A percentile compares a stretch with the other conserved stretches of the same genome.
These are phyloP conservation scores for Ophiosphaerella herpotricha DNA, from an alignment of 2,329 filamentous ascomycete genomes.

Conservation along the genomic window DNA sequence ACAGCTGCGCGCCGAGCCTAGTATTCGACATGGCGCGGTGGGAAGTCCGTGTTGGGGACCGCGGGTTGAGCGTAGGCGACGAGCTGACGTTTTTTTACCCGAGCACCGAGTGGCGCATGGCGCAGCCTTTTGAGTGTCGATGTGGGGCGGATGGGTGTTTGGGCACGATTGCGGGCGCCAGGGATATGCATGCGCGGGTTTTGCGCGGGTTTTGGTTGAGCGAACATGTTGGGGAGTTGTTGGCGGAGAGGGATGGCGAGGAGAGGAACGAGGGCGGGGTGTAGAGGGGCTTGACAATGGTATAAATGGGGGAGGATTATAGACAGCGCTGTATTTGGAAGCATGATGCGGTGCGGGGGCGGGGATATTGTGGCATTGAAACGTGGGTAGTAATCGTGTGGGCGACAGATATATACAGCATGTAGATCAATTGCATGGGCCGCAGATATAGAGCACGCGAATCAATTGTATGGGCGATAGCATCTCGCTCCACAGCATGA, in stretches of 20 bases:
- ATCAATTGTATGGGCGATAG: no score
- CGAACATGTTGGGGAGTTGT: slow-evolving; percentile 37
- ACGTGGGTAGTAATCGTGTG: no score
- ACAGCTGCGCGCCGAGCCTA: slow-evolving; percentile 58
- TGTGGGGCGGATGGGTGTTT: slow-evolving; percentile 64
- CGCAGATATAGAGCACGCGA: no score
- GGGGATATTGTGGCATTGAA: no score
- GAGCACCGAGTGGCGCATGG: slow-evolving; percentile 75
- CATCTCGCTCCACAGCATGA: not conserved
- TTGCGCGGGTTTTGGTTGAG: slow-evolving; percentile 59
- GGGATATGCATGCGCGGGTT: slow-evolving; percentile 59
- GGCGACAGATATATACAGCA: no score
- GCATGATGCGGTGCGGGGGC: no score
- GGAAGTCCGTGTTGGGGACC: slow-evolving; percentile 59
- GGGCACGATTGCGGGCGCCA: slow-evolving; percentile 67
- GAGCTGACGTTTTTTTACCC: slow-evolving; percentile 70
- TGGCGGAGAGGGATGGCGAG: slow-evolving; percentile 23
- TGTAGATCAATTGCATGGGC: no score
- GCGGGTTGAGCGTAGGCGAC: slow-evolving; percentile 44
- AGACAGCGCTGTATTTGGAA: no score
- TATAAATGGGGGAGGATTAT: no score
- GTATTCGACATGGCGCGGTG: slow-evolving; percentile 57
- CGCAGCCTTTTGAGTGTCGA: slow-evolving; percentile 70
- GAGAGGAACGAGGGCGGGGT: not conserved
- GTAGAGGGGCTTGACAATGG: no score